Base-by-base conservation (phyloP, 1,284 basidiomycete genomes). In the Leccinum subrobustum region DNA sequence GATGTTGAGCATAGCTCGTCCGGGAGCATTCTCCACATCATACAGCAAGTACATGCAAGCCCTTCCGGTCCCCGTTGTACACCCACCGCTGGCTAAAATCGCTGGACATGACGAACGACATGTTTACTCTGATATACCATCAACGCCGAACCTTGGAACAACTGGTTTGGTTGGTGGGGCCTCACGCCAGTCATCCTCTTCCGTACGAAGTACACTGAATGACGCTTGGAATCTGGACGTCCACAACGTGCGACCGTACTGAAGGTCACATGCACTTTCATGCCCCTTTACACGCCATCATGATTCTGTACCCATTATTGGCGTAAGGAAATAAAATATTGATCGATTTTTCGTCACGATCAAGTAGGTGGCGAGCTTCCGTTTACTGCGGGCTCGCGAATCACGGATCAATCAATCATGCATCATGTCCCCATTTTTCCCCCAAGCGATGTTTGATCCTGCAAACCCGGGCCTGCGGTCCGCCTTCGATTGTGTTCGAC, bases 91-190 rank as follows among this genome's bases (percentile, higher is more conserved):
- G 11, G 57, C 31, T 33, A 47, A 16, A 27, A 51, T 59, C 1
- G 16, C 42, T 27, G 61, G n/a, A 27, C 29, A 56, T 18, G 59
- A 62, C 12, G 25, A 57, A 42, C 18, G 6, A 27, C 42, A 50
- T 6, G 60, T 79, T 54, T 79, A 78, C 58, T 71, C 74, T 51
- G 78, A 79, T 61, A 70, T 75, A 33, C 68, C 75, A 18, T 65
- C 72, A 52, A 62, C 62, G 14, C 11, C 51, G 4, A 52, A 11
- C n/a, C 4, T 29, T 37, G 44, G 14, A 18, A 9, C 33, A 37
- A 9, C 14, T 39, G 25, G 6, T 27, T 51, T 51, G 4, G 11
- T 14, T 20, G 20, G 20, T 23, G 6, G 44, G 12, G 20, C 12
- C 12, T 8, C 25, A 59, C 9, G 9, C 9, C 11, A 31, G n/a